Conservation (phyloP, 805 yeast species). For the Millerozyma acaciae region DNA sequence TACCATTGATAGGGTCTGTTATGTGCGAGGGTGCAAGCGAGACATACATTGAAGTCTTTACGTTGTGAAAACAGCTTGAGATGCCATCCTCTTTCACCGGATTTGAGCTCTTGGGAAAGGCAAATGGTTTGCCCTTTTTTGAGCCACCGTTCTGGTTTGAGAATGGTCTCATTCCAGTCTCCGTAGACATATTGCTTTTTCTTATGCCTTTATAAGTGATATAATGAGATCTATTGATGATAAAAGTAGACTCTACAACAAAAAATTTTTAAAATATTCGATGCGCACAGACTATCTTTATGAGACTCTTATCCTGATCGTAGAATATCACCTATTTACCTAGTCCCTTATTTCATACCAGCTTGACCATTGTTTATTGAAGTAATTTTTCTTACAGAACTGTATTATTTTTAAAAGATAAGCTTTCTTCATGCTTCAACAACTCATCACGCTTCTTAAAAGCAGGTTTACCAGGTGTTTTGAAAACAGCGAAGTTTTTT, state of each 20-base stretch:
- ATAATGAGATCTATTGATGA: too few relatives aligned
- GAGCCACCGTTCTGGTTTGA: too few relatives aligned
- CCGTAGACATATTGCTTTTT: constrained; percentile 1
- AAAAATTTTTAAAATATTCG: too few relatives aligned
- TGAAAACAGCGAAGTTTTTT: constrained; percentile 37
- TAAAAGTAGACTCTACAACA: too few relatives aligned
- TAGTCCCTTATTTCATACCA: too few relatives aligned
- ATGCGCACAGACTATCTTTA: too few relatives aligned
- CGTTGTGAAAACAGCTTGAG: constrained; percentile 66
- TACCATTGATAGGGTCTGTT: constrained; percentile 68
- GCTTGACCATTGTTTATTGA: too few relatives aligned
- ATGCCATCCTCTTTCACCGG: constrained; percentile 41
- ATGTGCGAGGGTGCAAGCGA: constrained; percentile 84
- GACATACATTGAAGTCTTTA: constrained; percentile 63
- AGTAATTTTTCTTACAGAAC: too few relatives aligned
- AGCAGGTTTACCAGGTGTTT: constrained; percentile 14
- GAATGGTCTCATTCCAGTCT: background rate
- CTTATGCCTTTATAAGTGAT: background rate
- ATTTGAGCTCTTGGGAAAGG: constrained; percentile 30
- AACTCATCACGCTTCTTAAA: constrained; percentile 34
- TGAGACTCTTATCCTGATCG: too few relatives aligned
- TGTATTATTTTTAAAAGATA: constrained; percentile 30
- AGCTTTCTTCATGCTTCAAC: constrained; percentile 38
- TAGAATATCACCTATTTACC: too few relatives aligned
- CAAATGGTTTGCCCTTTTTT: constrained; percentile 15